Percentiles rank a stretch among this genome's conserved stretches.
These are phyloP conservation scores for Malus hybrid DNA, from an alignment of 331 rosid genomes.

Conservation along the genomic window DNA sequence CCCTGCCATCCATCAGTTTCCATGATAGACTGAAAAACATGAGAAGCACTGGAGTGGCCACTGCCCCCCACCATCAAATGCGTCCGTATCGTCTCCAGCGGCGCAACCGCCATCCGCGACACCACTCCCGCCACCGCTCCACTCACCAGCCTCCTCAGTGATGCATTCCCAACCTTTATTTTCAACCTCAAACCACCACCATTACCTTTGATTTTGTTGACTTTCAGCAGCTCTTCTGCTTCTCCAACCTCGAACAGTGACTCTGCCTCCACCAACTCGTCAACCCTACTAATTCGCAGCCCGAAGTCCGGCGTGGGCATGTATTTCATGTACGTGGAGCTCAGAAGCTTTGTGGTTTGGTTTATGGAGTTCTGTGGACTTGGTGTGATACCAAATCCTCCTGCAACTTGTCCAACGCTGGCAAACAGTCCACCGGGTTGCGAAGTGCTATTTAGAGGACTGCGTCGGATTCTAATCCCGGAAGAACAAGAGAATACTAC, in stretches of 20 bases:
- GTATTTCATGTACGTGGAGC: slow-evolving; percentile 34
- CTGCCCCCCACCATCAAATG: slow-evolving; percentile 64
- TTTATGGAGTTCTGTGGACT: slow-evolving; percentile 27
- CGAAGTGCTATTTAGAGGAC: not conserved
- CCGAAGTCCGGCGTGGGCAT: slow-evolving; percentile 27
- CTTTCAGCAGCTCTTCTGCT: slow-evolving; percentile 11
- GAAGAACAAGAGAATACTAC: slow-evolving; percentile 30
- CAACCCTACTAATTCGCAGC: not conserved
- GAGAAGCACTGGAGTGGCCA: slow-evolving; percentile 28
- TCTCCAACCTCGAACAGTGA: slow-evolving; percentile 23
- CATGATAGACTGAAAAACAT: slow-evolving; percentile 48
- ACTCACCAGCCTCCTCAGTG: slow-evolving; percentile 56
- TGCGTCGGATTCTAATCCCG: slow-evolving; percentile 32
- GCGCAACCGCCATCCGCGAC: slow-evolving; percentile 56
- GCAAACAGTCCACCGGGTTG: slow-evolving; percentile 45
- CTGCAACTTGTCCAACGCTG: slow-evolving; percentile 53
- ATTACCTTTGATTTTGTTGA: slow-evolving; percentile 4
- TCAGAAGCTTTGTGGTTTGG: slow-evolving; percentile 14
- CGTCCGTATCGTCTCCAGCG: slow-evolving; percentile 60
- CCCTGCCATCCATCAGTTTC: slow-evolving; percentile 61
- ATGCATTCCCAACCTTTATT: slow-evolving; percentile 45
- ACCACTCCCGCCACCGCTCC: slow-evolving; percentile 80
- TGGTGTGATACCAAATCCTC: slow-evolving; percentile 43
- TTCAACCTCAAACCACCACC: slow-evolving; percentile 36
- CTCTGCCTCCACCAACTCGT: slow-evolving; percentile 15